Evolutionary conservation across 805 yeast species (phyloP).

Genomic region (Cyberlindnera maclurae): DNA sequence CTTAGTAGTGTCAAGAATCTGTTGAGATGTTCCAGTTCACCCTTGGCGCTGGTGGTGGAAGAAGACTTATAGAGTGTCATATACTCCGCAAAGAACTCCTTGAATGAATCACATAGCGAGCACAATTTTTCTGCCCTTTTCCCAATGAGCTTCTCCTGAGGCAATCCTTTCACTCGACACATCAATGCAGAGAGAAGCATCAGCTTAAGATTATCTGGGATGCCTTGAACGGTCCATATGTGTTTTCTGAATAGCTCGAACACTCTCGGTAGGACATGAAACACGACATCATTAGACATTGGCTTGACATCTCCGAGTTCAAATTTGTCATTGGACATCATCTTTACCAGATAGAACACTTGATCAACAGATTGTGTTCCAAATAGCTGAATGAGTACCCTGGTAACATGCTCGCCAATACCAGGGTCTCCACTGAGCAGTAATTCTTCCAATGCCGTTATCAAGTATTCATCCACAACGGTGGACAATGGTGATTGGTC

Average conservation of each 20-base stretch:
- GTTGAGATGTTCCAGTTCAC: conserved; percentile 11
- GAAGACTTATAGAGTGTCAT: neutral
- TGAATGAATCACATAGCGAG: conserved; percentile 1
- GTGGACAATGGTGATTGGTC: neutral
- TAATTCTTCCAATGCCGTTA: conserved; percentile 1
- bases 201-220: conserved; percentile 1
- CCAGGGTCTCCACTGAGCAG: neutral
- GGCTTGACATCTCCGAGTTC: conserved; percentile 10
- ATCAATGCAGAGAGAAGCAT: conserved; percentile 4
- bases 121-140: conserved; percentile 1
- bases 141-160: neutral
- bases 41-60: neutral
- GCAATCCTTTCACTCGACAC: conserved; percentile 3
- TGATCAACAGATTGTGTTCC: neutral
- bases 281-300: conserved; percentile 2
- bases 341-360: conserved; percentile 1
- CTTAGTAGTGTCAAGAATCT: conserved; percentile 11
- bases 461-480: neutral
- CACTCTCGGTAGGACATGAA: conserved; percentile 1
- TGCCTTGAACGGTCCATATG: conserved; percentile 2
- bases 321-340: conserved; percentile 9
- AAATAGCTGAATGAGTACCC: conserved; percentile 3
- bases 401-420: neutral
- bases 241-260: neutral
- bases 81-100: conserved; percentile 4